A percentile compares a stretch with the other conserved stretches of the same genome.
phyloP scores from a whole-genome alignment of 371 early-diverging fungal genomes.

The Cladochytrium tenue region DNA sequence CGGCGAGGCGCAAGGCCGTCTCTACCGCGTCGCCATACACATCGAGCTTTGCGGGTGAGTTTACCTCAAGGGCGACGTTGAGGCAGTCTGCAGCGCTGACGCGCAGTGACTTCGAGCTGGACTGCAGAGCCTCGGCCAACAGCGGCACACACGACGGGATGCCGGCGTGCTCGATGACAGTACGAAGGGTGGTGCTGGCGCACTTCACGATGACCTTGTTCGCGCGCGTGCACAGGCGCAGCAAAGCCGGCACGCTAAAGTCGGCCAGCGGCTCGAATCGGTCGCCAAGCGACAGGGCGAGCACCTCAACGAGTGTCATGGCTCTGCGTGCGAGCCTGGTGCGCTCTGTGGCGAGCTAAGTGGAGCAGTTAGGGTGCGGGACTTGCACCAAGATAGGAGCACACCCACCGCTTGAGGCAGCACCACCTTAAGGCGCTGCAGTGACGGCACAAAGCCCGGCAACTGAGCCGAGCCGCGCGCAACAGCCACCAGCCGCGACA shows the following conservation, averaged over 20 bases:
- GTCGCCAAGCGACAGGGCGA: constrained; percentile 25
- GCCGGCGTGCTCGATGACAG: constrained; percentile 23
- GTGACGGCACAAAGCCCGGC: no score
- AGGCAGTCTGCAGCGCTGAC: no score
- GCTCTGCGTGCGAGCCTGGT: constrained; percentile 39
- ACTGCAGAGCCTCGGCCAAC: constrained; percentile 18
- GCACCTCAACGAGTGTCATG: constrained; percentile 25
- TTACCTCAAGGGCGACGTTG: no score
- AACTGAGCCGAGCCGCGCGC: no score
- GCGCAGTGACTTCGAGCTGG: background rate
- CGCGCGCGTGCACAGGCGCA: constrained; percentile 36
- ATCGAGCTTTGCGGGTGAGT: no score
- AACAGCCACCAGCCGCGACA: no score
- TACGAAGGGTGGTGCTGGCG: constrained; percentile 25
- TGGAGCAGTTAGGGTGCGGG: constrained; percentile 23
- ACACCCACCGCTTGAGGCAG: no score
- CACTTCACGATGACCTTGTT: constrained; percentile 37
- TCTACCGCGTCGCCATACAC: no score
- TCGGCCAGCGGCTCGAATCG: constrained; percentile 32
- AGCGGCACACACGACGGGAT: constrained; percentile 19
- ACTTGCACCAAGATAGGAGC: no score
- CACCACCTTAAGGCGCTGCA: no score
- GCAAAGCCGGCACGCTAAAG: constrained; percentile 26
- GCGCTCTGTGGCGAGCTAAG: constrained; percentile 37
- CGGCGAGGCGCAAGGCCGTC: no score